Evolutionary conservation across 305 asterid genomes (phyloP).

Genomic region (Ajuga reptans): DNA sequence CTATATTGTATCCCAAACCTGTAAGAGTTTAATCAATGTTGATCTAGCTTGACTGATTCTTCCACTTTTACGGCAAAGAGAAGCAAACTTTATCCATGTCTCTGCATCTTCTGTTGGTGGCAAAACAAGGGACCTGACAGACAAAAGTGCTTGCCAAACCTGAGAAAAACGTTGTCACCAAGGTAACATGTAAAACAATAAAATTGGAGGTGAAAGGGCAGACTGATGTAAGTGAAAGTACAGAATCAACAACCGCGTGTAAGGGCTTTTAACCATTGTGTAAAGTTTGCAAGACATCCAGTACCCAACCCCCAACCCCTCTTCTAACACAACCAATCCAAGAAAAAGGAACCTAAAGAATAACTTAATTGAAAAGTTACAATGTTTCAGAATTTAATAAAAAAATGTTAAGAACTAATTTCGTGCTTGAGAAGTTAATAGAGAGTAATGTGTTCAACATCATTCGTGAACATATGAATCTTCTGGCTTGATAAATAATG

Average conservation of each 20-base stretch:
- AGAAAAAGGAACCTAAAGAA: background rate
- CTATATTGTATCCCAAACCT: constrained; percentile 41
- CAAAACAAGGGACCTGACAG: constrained; percentile 88
- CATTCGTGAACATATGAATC: background rate
- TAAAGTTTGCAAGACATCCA: background rate
- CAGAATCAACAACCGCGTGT: background rate
- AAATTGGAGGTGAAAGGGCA: background rate
- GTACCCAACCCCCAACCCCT: background rate
- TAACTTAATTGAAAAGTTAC: background rate
- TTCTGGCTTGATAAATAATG: background rate
- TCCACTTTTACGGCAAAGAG: constrained; percentile 95
- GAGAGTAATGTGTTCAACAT: background rate
- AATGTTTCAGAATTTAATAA: background rate
- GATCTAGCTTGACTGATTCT: constrained; percentile 96
- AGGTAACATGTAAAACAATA: constrained; percentile 9
- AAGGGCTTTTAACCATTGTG: background rate
- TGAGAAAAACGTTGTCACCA: constrained; percentile 24
- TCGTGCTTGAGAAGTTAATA: background rate
- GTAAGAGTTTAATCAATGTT: constrained; percentile 82
- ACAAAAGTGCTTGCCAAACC: constrained; percentile 91
- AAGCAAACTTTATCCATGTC: constrained; percentile 96
- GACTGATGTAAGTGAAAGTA: constrained; percentile 13
- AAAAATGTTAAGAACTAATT: too few relatives aligned
- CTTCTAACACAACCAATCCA: background rate
- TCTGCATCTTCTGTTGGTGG: constrained; percentile 97